These are phyloP conservation scores for Jatropha multifida DNA, from an alignment of 441 rosid genomes.

Conservation along the genomic window DNA sequence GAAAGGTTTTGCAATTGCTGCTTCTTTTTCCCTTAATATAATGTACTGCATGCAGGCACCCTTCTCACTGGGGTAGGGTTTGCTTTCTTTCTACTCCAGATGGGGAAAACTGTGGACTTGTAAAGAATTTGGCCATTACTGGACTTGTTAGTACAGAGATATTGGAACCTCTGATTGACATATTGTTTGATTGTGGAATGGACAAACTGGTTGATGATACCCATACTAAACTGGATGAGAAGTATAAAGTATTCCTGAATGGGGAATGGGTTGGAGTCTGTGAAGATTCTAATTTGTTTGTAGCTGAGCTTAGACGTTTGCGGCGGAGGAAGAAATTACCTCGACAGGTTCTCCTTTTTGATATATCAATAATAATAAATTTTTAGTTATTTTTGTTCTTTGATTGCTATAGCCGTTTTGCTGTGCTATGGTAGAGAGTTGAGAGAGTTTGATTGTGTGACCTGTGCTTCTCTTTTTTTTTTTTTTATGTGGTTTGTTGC, in stretches of 20 bases:
- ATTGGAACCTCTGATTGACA: conserved; percentile 46
- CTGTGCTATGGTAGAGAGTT: conserved; percentile 1
- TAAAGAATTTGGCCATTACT: conserved; percentile 74
- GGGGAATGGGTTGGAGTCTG: conserved; percentile 94
- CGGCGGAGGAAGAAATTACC: conserved; percentile 64
- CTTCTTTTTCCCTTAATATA: conserved; percentile 11
- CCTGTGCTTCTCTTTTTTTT: neutral
- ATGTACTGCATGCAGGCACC: conserved; percentile 62
- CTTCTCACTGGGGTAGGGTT: conserved; percentile 97
- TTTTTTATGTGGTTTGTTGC: conserved; percentile 2
- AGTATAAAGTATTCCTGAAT: conserved; percentile 67
- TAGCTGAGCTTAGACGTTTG: conserved; percentile 50
- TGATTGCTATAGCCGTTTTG: neutral
- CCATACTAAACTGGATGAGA: conserved; percentile 44
- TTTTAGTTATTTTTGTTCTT: neutral
- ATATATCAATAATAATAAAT: conserved; percentile 1
- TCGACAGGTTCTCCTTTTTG: conserved; percentile 50
- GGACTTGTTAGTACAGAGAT: conserved; percentile 73
- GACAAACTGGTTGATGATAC: conserved; percentile 57
- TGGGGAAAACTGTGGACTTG: conserved; percentile 98
- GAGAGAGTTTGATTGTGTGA: neutral
- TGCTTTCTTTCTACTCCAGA: conserved; percentile 94
- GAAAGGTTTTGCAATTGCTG: conserved; percentile 6
- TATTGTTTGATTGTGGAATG: conserved; percentile 66
- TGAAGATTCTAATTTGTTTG: conserved; percentile 56